Base-by-base conservation (phyloP, 108 stramenopile species). In the Cyclotella choctawhatcheeana region DNA sequence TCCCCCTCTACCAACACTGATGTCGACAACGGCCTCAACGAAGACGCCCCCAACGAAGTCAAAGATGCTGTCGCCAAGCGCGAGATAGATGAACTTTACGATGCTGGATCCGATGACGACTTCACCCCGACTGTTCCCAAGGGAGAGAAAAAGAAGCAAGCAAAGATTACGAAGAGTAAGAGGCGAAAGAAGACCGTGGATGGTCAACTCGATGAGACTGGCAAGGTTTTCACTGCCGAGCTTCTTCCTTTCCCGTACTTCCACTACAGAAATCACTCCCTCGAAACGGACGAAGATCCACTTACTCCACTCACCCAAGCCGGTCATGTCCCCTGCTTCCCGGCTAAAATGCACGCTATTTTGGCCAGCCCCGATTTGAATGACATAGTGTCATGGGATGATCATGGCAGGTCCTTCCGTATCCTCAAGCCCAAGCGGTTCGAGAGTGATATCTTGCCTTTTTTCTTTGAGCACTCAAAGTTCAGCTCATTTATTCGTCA, bases 311-410 rank as follows among this genome's bases (percentile, higher is more conserved):
- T 89, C 44, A 89, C 88, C 0, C 43, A 79, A 14, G 73, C 84
- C 18, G 89, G 86, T 13, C 62, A 82, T 20, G 85, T 90, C 1
- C 88, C 90, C 32, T 88, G 84, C 53, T 91, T 91, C 51, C 86
- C 86, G n/a, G 90, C 84, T 14, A 91, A 54, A 71, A 82, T 91
- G 84, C 84, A 86, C 45, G 71, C 85, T 12, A 92, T 92, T 40
- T 79, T 92, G 6, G 78, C 84, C 58, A 54, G 71, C 16, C 67
- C 81, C 22, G 87, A 85, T 22, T 61, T 87, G 16, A 61, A 76
- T 1, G 87, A 89, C 67, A 74, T 92, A 29, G 71, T 92, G 12
- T 58, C 83, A 0, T 92, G 91, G 91, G 80, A 82, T 61, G 85
- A 85, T 24, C 91, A 92, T 74, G 91, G 91, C 13, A 64, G 91